These are phyloP conservation scores for Elsinoe batatas DNA, from an alignment of 2,329 filamentous ascomycete genomes.

Conservation along the genomic window DNA sequence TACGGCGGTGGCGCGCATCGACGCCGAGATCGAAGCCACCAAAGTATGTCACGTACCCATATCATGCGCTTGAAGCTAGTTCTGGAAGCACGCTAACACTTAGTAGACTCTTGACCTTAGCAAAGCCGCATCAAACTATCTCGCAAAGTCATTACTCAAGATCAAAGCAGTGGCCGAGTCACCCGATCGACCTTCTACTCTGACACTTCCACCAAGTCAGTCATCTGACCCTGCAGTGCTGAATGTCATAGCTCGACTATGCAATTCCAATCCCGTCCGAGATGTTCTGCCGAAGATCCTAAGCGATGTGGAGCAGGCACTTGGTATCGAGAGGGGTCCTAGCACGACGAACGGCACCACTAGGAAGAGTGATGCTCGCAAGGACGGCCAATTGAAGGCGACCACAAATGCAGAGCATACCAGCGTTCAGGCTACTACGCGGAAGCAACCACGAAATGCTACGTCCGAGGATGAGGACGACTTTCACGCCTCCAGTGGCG, in stretches of 20 bases:
- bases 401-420: not conserved
- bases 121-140: slow-evolving; percentile 41
- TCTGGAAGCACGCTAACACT: slow-evolving; percentile 4
- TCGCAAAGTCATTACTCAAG: slow-evolving; percentile 47
- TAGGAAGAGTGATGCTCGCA: slow-evolving; percentile 19
- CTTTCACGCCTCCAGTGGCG: slow-evolving; percentile 14
- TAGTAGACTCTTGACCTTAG: slow-evolving; percentile 41
- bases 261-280: slow-evolving; percentile 50
- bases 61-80: slow-evolving; percentile 3
- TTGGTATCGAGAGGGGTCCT: slow-evolving; percentile 22
- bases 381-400: not conserved
- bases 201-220: slow-evolving; percentile 30
- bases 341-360: not conserved
- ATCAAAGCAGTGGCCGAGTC: slow-evolving; percentile 48
- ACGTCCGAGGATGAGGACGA: slow-evolving; percentile 5
- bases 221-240: slow-evolving; percentile 38
- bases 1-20: slow-evolving; percentile 46
- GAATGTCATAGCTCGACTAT: slow-evolving; percentile 51
- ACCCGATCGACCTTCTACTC: slow-evolving; percentile 36
- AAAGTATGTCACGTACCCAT: slow-evolving; percentile 35
- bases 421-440: not conserved
- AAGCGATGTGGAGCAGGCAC: slow-evolving; percentile 31
- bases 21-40: slow-evolving; percentile 50
- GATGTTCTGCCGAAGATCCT: slow-evolving; percentile 41
- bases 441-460: not conserved